A percentile compares a stretch with the other conserved stretches of the same genome.
These are phyloP conservation scores for Cinchona pubescens DNA, from an alignment of 257 asterid species.

Conservation along the genomic window DNA sequence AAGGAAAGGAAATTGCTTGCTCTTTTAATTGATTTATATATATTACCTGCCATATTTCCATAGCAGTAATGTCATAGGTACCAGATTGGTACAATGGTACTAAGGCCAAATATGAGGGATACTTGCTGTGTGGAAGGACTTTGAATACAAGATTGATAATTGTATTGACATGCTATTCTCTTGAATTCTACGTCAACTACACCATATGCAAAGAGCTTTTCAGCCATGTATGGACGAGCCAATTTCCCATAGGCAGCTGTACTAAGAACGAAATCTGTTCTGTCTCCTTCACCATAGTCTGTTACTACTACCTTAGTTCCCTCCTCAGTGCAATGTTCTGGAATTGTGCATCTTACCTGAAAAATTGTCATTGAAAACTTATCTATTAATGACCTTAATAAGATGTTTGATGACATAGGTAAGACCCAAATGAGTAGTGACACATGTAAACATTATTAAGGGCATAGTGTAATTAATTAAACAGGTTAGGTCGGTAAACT, in stretches of 20 bases:
- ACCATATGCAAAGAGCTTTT: conserved; percentile 46
- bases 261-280: conserved; percentile 67
- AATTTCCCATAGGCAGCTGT: conserved; percentile 48
- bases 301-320: conserved; percentile 65
- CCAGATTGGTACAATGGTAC: conserved; percentile 56
- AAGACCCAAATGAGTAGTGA: too few relatives aligned
- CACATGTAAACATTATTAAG: too few relatives aligned
- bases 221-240: conserved; percentile 53
- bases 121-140: conserved; percentile 52
- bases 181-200: conserved; percentile 55
- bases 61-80: conserved; percentile 37
- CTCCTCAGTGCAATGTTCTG: conserved; percentile 52
- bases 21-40: too few relatives aligned
- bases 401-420: too few relatives aligned
- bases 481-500: too few relatives aligned
- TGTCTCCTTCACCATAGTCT: conserved; percentile 61
- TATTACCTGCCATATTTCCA: conserved; percentile 61
- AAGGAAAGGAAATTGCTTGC: too few relatives aligned
- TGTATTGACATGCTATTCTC: conserved; percentile 47
- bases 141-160: conserved; percentile 43
- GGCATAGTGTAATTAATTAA: too few relatives aligned
- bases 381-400: not conserved
- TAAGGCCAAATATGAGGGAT: conserved; percentile 55
- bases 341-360: conserved; percentile 65
- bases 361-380: not conserved